Base-by-base conservation (phyloP, 2,329 filamentous ascomycete genomes). In the Colletotrichum incanum region DNA sequence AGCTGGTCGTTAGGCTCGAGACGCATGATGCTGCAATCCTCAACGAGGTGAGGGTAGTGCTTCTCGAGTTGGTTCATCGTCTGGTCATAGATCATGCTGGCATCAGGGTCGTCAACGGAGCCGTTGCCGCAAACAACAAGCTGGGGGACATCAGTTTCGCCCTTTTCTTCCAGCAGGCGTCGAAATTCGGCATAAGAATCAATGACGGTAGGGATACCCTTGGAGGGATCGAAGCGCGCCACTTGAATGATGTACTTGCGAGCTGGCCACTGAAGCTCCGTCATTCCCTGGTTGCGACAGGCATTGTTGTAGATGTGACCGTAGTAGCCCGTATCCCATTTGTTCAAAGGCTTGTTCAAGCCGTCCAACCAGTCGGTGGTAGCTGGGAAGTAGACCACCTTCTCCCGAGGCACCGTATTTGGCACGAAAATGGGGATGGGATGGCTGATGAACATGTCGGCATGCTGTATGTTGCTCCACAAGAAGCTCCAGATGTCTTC, bases 351-450 rank as follows among this genome's bases (percentile, higher is more conserved):
- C 81, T 96, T 96, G 84, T 95, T 96, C 75, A 96, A 81, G 11
- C 94, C 94, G 78, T 96, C 94, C 4, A 95, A 86, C 90, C 93
- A 96, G 80, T 96, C 94, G 0, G 93, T 96, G 0, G 93, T 93
- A 14, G 94, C 94, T 3, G 93, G 93, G 79, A 96, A 85, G 79
- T 95, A 95, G 1, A 89, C 91, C 0, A 96, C 91, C 75, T 89
- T 93, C 65, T 91, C 85, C 1, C 81, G 82, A 1, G 91, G 89
- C 6, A 96, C 92, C 68, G 85, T 91, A 39, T 86, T 82, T 2
- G 94, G 94, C 12, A 96, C 93, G 75, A 96, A 96, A 31, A 87
- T 86, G 52, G 89, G 90, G 65, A 96, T 93, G 0, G 94, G 94
- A 76, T 96, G 94, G 76, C 92, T 94, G 81, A 96, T 92, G 81